These are phyloP conservation scores for Hyaloperonospora brassicae DNA, from an alignment of 352 stramenopile species.

Conservation along the genomic window DNA sequence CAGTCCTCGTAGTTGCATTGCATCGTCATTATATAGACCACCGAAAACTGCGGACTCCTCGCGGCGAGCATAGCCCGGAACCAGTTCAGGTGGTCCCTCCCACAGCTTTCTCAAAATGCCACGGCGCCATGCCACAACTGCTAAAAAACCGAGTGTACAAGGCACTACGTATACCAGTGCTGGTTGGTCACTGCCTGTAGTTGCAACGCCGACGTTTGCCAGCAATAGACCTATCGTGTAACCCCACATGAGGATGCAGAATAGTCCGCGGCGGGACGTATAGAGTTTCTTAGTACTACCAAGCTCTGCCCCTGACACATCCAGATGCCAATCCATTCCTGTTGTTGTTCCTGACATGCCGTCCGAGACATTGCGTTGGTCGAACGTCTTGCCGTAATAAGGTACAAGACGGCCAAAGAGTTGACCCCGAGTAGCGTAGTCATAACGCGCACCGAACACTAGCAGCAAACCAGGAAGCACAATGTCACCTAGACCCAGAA, in stretches of 20 bases:
- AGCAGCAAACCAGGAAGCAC: slow-evolving; percentile 92
- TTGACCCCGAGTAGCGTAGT: slow-evolving; percentile 81
- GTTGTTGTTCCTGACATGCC: slow-evolving; percentile 2
- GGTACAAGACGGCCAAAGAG: slow-evolving; percentile 52
- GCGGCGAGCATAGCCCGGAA: slow-evolving; percentile 20
- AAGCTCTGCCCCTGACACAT: slow-evolving; percentile 41
- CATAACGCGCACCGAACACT: slow-evolving; percentile 92
- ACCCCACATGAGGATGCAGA: slow-evolving; percentile 82
- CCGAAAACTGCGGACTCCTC: slow-evolving; percentile 23
- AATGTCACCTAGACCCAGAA: slow-evolving; percentile 96
- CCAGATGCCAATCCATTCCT: slow-evolving; percentile 9
- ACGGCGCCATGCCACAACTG: slow-evolving; percentile 60
- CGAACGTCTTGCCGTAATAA: slow-evolving; percentile 34
- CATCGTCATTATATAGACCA: slow-evolving; percentile 24
- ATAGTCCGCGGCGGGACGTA: slow-evolving; percentile 46
- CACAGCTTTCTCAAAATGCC: slow-evolving; percentile 87
- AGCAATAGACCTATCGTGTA: slow-evolving; percentile 91
- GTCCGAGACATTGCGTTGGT: slow-evolving; percentile 5
- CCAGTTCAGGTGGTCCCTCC: slow-evolving; percentile 73
- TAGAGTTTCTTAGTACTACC: slow-evolving; percentile 22
- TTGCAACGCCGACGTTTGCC: slow-evolving; percentile 90
- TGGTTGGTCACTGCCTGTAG: slow-evolving; percentile 90
- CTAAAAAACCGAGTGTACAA: slow-evolving; percentile 83
- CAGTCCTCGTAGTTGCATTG: slow-evolving; percentile 18
- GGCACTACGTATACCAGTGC: slow-evolving; percentile 95